phyloP scores from a whole-genome alignment of 73 alveolate species.

The Paramecium biaurelia region DNA sequence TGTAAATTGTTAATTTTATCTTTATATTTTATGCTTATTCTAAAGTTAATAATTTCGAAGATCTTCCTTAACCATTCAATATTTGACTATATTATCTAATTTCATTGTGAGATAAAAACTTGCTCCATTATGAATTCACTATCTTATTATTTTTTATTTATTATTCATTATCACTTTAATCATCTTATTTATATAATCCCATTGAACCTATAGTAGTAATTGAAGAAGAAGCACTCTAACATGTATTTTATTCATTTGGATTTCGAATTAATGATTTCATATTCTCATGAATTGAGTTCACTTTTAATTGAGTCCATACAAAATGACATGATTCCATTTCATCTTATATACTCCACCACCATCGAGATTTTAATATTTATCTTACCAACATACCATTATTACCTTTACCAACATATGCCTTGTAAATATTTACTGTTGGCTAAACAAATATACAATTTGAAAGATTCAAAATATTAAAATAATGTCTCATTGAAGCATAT shows the following conservation, averaged over 20 bases:
- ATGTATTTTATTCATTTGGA: background rate
- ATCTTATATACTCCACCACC: conserved; percentile 86
- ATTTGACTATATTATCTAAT: background rate
- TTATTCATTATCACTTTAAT: conserved; percentile 35
- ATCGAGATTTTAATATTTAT: conserved; percentile 72
- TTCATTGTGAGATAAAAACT: background rate
- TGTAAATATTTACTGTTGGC: conserved; percentile 47
- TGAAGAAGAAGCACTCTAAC: conserved; percentile 19
- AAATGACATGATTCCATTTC: conserved; percentile 77
- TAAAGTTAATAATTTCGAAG: background rate
- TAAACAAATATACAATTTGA: conserved; percentile 28
- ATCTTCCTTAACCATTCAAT: background rate
- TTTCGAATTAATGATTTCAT: conserved; percentile 38
- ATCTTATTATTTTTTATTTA: background rate
- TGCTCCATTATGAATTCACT: background rate
- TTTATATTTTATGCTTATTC: conserved; percentile 16
- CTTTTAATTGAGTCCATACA: conserved; percentile 83
- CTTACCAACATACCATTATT: conserved; percentile 77
- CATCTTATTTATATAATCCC: conserved; percentile 35
- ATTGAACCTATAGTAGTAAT: conserved; percentile 26
- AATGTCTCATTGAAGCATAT: conserved; percentile 52
- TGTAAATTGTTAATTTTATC: background rate
- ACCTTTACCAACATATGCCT: conserved; percentile 85
- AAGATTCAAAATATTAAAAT: conserved; percentile 29
- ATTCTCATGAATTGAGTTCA: conserved; percentile 40